phyloP scores from a whole-genome alignment of 202 grass and related monocot genomes.

The Zoysia matrella region DNA sequence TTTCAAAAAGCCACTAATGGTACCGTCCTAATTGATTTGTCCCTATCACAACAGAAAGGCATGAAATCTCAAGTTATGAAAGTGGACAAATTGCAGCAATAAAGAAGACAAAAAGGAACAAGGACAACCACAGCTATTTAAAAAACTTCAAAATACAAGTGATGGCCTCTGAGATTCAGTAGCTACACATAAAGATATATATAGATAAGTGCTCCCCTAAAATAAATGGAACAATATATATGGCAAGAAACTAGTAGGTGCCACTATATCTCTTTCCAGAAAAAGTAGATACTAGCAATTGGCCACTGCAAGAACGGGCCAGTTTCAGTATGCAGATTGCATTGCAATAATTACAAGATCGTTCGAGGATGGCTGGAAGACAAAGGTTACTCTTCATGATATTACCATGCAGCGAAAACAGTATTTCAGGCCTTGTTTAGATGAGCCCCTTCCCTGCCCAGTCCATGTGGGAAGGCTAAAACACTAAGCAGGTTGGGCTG shows the following conservation, averaged over 20 bases:
- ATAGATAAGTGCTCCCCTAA: too few relatives aligned
- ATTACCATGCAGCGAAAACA: neutral
- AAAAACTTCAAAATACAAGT: too few relatives aligned
- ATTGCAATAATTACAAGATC: neutral
- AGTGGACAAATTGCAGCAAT: too few relatives aligned
- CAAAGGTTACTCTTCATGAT: slow-evolving; percentile 4
- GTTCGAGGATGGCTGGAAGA: neutral
- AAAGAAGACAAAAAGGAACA: too few relatives aligned
- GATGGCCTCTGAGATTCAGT: too few relatives aligned
- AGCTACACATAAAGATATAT: too few relatives aligned
- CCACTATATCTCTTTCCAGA: neutral
- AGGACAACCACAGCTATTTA: too few relatives aligned
- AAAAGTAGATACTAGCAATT: slow-evolving; percentile 1
- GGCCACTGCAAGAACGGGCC: neutral
- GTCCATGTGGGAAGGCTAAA: neutral
- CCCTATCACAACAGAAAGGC: too few relatives aligned
- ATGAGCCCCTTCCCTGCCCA: neutral
- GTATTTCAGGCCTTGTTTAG: neutral
- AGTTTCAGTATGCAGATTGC: neutral
- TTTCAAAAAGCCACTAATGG: too few relatives aligned
- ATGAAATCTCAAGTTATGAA: too few relatives aligned
- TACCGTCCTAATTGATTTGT: too few relatives aligned
- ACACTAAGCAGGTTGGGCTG: neutral
- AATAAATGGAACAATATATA: slow-evolving; percentile 31
- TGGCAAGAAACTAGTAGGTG: slow-evolving; percentile 16